Base-by-base conservation (phyloP, 192 early-diverging fungal genomes). In the Coemansia umbellata region DNA sequence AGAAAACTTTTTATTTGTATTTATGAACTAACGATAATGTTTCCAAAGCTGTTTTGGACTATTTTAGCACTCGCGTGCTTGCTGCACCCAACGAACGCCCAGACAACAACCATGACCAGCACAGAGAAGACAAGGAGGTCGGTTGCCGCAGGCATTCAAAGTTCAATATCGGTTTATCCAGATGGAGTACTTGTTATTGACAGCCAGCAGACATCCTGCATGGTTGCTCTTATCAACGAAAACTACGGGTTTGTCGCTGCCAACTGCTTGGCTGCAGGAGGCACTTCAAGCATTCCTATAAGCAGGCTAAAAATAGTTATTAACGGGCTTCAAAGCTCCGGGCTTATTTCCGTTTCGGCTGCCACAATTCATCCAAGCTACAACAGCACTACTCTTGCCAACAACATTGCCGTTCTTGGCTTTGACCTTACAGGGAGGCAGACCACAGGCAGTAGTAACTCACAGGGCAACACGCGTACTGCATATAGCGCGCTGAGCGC, bases 331-430 rank as follows among this genome's bases (percentile, higher is more conserved):
- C 35, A 31, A 11, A 8, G 19, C 2, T 55, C 62, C 0, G 53
- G 47, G 2, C 36, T 51, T 9, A 23, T 57, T 11, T 4, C 56
- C 4, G 50, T 72, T 1, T 9, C 30, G 7, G 41, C 36, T 4
- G 44, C 55, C 3, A 52, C 51, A 10, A 36, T 61, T 1, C 69
- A 72, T 19, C 69, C 62, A 8, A 23, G 33, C 22, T 72, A 53
- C 24, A 41, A 65, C 53, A 3, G 31, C 2, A 7, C 22, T 9
- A 60, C 69, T 3, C 43, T 73, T 4, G 63, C 69, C 14, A 73
- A 73, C 49, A 73, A 73, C 40, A 50, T 73, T 57, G 69, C 62
- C 0, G 32, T 73, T 8, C 14, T 73, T 4, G 21, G 53, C 28
- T 61, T 58, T 56, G 48, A 44, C 23, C 48, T 32, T 13, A n/a